Percentiles rank a stretch among this genome's conserved stretches.
These are phyloP conservation scores for Pleomassaria siparia DNA, from an alignment of 2,329 filamentous ascomycete species.

Conservation along the genomic window DNA sequence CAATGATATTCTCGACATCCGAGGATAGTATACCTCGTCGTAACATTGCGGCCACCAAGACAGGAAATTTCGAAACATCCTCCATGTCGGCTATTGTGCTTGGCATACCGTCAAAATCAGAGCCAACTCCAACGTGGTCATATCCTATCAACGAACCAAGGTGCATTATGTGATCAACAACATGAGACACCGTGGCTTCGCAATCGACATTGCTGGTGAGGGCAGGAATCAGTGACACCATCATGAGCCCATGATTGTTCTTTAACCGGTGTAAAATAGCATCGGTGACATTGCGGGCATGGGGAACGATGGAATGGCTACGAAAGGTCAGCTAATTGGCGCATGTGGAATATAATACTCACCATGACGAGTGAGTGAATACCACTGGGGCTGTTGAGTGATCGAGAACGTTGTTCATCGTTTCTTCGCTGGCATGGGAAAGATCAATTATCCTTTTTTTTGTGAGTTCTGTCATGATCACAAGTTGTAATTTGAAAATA, in stretches of 20 bases:
- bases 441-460: background rate
- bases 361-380: background rate
- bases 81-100: background rate
- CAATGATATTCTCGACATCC: background rate
- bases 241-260: slow-evolving; percentile 69
- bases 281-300: background rate
- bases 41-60: background rate
- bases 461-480: slow-evolving; percentile 71
- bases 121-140: slow-evolving; percentile 80
- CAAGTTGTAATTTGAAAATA: slow-evolving; percentile 79
- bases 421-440: background rate
- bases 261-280: slow-evolving; percentile 74
- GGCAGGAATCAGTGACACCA: slow-evolving; percentile 81
- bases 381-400: background rate
- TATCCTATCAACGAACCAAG: slow-evolving; percentile 80
- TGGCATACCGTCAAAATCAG: slow-evolving; percentile 67
- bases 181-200: slow-evolving; percentile 59
- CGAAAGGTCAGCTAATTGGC: slow-evolving; percentile 62
- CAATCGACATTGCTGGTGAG: slow-evolving; percentile 70
- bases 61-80: background rate
- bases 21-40: background rate
- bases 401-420: background rate
- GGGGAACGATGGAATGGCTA: background rate
- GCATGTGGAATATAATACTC: background rate
- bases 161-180: slow-evolving; percentile 14